Evolutionary conservation across 163 green algal species (phyloP).

Genomic region (Scenedesmus sp.): DNA sequence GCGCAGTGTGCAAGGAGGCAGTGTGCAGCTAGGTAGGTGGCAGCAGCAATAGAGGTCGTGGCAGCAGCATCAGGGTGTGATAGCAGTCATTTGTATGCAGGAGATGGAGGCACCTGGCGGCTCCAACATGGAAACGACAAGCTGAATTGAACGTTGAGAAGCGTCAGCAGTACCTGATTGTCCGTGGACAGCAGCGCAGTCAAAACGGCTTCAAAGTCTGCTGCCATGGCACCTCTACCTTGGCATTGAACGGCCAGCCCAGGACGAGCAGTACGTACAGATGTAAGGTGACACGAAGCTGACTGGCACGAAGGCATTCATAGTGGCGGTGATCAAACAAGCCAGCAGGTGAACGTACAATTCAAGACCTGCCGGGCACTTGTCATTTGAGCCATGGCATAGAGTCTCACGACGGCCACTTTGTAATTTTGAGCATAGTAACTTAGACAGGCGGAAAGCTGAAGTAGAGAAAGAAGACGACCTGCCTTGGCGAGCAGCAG

Average conservation of each 20-base stretch:
- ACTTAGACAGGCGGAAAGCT: too few species aligned
- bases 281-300: neutral
- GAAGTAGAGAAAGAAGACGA: neutral
- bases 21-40: neutral
- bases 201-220: constrained; percentile 45
- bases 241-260: neutral
- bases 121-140: neutral
- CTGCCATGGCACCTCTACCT: neutral
- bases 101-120: neutral
- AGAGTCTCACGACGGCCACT: neutral
- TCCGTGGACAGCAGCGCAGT: constrained; percentile 36
- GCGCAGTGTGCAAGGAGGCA: neutral
- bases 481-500: neutral
- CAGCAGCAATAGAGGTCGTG: neutral
- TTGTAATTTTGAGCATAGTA: neutral
- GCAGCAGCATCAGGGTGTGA: neutral
- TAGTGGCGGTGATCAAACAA: neutral
- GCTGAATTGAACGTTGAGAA: neutral
- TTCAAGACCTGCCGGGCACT: neutral
- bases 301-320: neutral
- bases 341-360: neutral
- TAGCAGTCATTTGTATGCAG: neutral
- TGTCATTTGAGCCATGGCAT: neutral
- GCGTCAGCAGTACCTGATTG: constrained; percentile 38
- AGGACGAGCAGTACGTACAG: neutral